These are phyloP conservation scores for Alternaria gaisen DNA, from an alignment of 2,329 filamentous ascomycete genomes.

Conservation along the genomic window DNA sequence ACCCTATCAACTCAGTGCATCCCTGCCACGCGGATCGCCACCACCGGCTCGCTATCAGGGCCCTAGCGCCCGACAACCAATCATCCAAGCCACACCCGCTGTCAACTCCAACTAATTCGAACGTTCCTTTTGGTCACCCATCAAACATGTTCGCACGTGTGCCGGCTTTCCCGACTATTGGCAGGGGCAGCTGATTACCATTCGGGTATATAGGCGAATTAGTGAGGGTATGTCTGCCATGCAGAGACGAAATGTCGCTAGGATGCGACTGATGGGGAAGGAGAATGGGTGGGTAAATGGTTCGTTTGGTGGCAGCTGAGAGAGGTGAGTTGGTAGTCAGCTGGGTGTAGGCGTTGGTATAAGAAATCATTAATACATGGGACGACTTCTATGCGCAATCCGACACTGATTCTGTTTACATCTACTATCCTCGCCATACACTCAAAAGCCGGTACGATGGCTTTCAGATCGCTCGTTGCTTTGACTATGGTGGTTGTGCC, in stretches of 20 bases:
- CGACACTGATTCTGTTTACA: neutral
- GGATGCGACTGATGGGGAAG: neutral
- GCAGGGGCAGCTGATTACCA: constrained; percentile 4
- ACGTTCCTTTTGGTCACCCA: constrained; percentile 4
- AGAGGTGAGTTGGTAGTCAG: constrained; percentile 5
- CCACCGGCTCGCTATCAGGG: constrained; percentile 18
- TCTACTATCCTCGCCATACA: constrained; percentile 3
- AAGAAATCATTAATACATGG: constrained; percentile 4
- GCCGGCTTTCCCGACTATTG: constrained; percentile 5
- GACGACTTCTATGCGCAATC: neutral
- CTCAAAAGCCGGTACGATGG: constrained; percentile 19
- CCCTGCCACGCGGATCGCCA: constrained; percentile 17
- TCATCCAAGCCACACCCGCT: constrained; percentile 22
- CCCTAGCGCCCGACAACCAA: constrained; percentile 19
- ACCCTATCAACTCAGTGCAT: constrained; percentile 21
- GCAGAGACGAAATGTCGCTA: constrained; percentile 11
- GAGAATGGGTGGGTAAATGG: constrained; percentile 3
- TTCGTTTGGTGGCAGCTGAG: neutral
- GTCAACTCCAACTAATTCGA: constrained; percentile 4
- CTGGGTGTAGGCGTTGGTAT: constrained; percentile 10
- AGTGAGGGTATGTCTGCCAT: neutral
- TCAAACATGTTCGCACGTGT: constrained; percentile 8
- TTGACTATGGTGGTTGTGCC: constrained; percentile 20
- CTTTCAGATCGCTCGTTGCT: constrained; percentile 18
- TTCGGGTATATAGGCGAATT: constrained; percentile 6